These are phyloP conservation scores for Metschnikowia koreensis DNA, from an alignment of 805 yeast genomes.

Conservation along the genomic window DNA sequence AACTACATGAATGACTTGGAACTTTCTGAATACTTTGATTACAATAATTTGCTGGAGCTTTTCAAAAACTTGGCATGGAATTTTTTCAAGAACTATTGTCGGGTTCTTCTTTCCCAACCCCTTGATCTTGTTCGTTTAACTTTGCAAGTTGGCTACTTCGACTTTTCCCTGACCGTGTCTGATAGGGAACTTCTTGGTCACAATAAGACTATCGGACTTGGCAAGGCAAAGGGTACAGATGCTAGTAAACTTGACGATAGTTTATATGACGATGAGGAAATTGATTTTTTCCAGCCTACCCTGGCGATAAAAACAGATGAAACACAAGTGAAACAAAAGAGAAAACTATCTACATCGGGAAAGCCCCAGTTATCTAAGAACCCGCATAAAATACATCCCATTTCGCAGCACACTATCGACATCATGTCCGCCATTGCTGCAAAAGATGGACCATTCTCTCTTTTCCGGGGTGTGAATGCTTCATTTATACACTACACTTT, in stretches of 20 bases:
- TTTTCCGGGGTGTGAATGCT: conserved; percentile 74
- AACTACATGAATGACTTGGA: conserved; percentile 58
- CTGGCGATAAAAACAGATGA: not conserved
- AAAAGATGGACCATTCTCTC: conserved; percentile 68
- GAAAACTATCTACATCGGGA: not conserved
- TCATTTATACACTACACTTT: conserved; percentile 76
- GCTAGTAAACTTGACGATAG: conserved; percentile 2
- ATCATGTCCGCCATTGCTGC: conserved; percentile 62
- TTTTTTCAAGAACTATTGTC: conserved; percentile 65
- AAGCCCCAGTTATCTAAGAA: conserved; percentile 1
- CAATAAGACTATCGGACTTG: not conserved
- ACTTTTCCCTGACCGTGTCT: conserved; percentile 13
- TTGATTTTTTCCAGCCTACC: conserved; percentile 36
- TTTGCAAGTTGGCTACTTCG: conserved; percentile 74
- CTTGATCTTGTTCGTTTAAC: conserved; percentile 78
- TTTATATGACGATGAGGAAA: conserved; percentile 25
- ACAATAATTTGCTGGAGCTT: conserved; percentile 55
- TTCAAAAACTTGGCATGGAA: conserved; percentile 56
- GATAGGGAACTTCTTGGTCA: not conserved
- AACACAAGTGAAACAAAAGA: not conserved
- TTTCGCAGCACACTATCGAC: conserved; percentile 61
- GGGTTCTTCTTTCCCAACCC: conserved; percentile 76
- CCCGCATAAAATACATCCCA: conserved; percentile 48
- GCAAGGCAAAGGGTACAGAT: not conserved
- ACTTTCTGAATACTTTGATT: conserved; percentile 63